Evolutionary conservation across 306 rosid species (phyloP), one percentile per base, ranked within the genome.

Genomic region (Trifolium pratense): DNA sequence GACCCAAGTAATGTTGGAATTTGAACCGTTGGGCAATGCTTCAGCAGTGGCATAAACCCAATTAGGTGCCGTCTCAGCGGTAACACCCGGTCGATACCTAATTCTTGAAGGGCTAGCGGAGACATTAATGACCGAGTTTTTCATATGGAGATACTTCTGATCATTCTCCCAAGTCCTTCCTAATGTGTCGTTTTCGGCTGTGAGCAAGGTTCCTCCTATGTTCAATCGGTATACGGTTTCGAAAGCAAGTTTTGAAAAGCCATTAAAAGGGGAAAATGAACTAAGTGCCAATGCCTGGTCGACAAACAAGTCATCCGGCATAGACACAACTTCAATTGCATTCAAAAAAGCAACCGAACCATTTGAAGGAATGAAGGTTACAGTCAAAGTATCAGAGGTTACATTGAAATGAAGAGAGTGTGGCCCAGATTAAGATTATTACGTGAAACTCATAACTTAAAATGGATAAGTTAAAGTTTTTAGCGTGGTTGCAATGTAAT

Each of bases 161-260:
- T 94, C 98, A 84, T 85, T 88, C 81, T 85, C 91, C 98, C 97
- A 94, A 71, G 91, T 89, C 81, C 98, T 89, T 72, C 96, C 89
- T 11, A 94, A 87, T 45, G 97, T 94, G 46, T 94, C 98, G 52
- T 94, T 94, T 78, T 84, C 82, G 40, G 94, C 74, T 9, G 88
- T 89, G 58, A 94, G 83, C 81, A 88, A 73, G 68, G 98, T 86
- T 58, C 98, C 98, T 26, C 97, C 97, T 78, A 91, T 71, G 71
- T 94, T 94, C 46, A 94, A 74, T 34, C 97, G 90, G 75, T 88
- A 91, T 81, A 89, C 90, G 31, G 97, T 91, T 79, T 94, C 92
- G 11, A 89, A 73, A 25, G 96, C 92, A 26, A 73, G 85, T 29
- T 61, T 82, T 8, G 97, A 89, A 40, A 94, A 77, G 21, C 97